Evolutionary conservation across 2,329 filamentous ascomycete species (phyloP).

Genomic region (Cladobotryum mycophilum): DNA sequence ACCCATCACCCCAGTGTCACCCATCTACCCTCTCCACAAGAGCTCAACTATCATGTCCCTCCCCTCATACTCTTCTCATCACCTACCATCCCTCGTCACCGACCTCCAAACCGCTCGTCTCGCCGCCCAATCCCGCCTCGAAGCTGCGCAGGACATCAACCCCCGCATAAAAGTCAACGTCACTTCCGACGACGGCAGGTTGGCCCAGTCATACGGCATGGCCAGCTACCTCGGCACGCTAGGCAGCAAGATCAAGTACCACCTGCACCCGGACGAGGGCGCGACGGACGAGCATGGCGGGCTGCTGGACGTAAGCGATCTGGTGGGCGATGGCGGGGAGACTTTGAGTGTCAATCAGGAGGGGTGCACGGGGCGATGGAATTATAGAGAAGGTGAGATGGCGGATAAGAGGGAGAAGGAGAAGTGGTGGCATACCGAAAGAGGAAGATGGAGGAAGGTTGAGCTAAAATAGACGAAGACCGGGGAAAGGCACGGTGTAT

Average conservation of each 20-base stretch:
- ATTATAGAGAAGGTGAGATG: constrained; percentile 29
- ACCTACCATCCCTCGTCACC: constrained; percentile 28
- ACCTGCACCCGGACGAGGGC: constrained; percentile 51
- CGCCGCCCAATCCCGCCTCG: constrained; percentile 59
- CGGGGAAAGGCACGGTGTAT: neutral
- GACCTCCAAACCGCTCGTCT: constrained; percentile 49
- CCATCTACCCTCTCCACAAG: constrained; percentile 25
- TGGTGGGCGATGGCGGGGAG: constrained; percentile 44
- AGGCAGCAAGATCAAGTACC: constrained; percentile 54
- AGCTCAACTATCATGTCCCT: constrained; percentile 31
- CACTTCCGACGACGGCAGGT: constrained; percentile 42
- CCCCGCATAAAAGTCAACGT: constrained; percentile 56
- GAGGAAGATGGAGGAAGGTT: constrained; percentile 36
- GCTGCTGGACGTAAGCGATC: constrained; percentile 45
- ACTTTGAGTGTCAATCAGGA: constrained; percentile 29
- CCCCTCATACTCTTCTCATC: constrained; percentile 19
- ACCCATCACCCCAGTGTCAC: constrained; percentile 20
- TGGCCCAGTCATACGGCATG: constrained; percentile 48
- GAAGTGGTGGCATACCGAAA: constrained; percentile 45
- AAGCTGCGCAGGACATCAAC: constrained; percentile 43
- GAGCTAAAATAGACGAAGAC: constrained; percentile 13
- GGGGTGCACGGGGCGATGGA: constrained; percentile 44
- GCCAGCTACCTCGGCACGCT: constrained; percentile 57
- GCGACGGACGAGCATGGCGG: constrained; percentile 51
- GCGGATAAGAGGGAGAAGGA: constrained; percentile 44